Percentiles rank a stretch among this genome's conserved stretches.
phyloP scores from a whole-genome alignment of 148 eudicot genomes.

The Beta vulgaris region DNA sequence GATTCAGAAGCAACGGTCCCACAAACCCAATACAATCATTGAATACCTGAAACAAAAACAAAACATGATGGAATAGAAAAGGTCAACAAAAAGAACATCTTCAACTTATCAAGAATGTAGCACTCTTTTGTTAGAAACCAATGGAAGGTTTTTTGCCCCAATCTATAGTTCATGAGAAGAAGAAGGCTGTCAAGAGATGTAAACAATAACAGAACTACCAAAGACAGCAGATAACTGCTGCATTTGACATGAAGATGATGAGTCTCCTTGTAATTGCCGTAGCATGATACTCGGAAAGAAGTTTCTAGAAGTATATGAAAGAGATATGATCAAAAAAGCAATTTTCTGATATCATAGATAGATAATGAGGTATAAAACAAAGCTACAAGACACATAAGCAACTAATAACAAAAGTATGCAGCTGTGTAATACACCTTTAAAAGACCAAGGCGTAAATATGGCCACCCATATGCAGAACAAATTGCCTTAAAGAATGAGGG shows the following conservation, averaged over 20 bases:
- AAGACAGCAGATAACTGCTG: background rate
- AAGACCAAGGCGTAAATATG: constrained; percentile 73
- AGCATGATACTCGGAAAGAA: constrained; percentile 1
- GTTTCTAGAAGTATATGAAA: no score
- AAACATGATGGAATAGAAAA: constrained; percentile 11
- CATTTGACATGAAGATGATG: background rate
- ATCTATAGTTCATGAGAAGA: background rate
- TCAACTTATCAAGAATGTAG: background rate
- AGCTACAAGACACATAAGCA: background rate
- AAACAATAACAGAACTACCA: background rate
- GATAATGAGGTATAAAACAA: constrained; percentile 7
- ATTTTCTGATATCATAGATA: background rate
- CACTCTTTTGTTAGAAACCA: background rate
- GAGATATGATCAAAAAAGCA: no score
- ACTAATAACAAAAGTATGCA: constrained; percentile 8
- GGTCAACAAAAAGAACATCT: background rate
- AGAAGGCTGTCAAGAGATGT: background rate
- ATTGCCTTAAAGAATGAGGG: constrained; percentile 82
- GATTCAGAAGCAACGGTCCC: constrained; percentile 84
- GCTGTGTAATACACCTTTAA: constrained; percentile 56
- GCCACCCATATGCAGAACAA: constrained; percentile 77
- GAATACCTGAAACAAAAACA: constrained; percentile 52
- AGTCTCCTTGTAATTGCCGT: background rate
- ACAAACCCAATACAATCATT: constrained; percentile 89
- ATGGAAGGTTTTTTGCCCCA: background rate